Evolutionary conservation across 176 grass and related monocot species (phyloP).

Genomic region (Paspalum vaginatum): DNA sequence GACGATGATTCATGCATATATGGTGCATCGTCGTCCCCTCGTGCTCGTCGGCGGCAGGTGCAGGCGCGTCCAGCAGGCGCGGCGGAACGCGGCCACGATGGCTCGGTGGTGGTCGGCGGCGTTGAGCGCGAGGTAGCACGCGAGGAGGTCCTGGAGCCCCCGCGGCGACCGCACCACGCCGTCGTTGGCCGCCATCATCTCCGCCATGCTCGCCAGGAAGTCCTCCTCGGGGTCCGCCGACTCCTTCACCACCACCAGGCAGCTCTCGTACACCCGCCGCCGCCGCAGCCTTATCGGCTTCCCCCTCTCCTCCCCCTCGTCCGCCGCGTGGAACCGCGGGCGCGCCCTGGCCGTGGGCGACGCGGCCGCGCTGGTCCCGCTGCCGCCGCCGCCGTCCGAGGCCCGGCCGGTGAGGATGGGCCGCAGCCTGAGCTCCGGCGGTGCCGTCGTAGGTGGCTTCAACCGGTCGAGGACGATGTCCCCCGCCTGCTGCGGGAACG

Average conservation of each 20-base stretch:
- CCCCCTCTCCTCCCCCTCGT: not conserved
- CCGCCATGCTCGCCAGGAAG: conserved; percentile 74
- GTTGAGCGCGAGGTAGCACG: conserved; percentile 87
- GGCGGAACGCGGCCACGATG: conserved; percentile 73
- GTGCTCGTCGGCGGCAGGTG: not conserved
- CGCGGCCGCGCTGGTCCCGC: conserved; percentile 28
- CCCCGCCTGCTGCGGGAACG: conserved; percentile 37
- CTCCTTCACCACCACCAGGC: conserved; percentile 66
- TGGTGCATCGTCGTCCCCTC: not conserved
- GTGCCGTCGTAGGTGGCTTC: too few species aligned
- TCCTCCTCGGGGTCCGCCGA: conserved; percentile 71
- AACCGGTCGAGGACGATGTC: conserved; percentile 48
- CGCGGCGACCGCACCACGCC: conserved; percentile 40
- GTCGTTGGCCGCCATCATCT: conserved; percentile 72
- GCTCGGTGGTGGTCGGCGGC: conserved; percentile 65
- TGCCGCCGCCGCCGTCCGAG: not conserved
- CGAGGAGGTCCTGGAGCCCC: conserved; percentile 66
- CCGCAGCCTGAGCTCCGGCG: conserved; percentile 64
- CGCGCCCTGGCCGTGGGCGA: conserved; percentile 36
- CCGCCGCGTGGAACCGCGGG: conserved; percentile 6
- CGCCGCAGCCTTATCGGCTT: not conserved
- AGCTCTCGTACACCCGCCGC: conserved; percentile 49
- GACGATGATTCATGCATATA: not conserved
- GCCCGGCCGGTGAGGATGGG: conserved; percentile 48
- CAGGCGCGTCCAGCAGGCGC: conserved; percentile 62